Conservation (phyloP, 2,329 filamentous ascomycete genomes). For the Aspergillus brasiliensis region DNA sequence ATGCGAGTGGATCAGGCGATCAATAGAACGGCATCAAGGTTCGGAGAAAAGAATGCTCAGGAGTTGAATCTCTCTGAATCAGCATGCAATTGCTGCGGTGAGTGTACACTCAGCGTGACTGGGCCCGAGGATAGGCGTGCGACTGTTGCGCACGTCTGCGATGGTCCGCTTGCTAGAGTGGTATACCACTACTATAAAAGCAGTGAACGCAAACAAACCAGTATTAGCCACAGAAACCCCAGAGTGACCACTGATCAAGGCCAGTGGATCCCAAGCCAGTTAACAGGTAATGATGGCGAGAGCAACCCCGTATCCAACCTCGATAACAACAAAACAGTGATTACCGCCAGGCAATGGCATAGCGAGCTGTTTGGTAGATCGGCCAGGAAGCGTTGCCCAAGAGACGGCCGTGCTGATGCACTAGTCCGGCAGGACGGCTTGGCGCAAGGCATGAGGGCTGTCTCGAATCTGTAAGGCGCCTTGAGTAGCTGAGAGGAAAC, state of each 20-base stretch:
- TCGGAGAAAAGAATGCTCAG: background rate
- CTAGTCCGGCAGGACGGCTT: slow-evolving; percentile 13
- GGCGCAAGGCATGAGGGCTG: slow-evolving; percentile 13
- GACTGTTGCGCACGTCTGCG: background rate
- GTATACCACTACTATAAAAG: background rate
- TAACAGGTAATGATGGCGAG: background rate
- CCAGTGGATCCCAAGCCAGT: background rate
- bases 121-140: background rate
- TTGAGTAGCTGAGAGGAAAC: background rate
- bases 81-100: background rate
- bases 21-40: slow-evolving; percentile 13
- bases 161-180: background rate
- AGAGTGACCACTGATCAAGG: background rate
- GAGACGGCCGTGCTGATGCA: slow-evolving; percentile 20
- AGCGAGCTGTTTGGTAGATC: slow-evolving; percentile 12
- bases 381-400: slow-evolving; percentile 22
- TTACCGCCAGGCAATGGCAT: slow-evolving; percentile 6
- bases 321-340: slow-evolving; percentile 13
- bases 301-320: background rate
- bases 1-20: slow-evolving; percentile 8
- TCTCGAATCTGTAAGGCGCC: background rate
- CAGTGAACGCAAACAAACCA: background rate
- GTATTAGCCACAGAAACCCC: background rate
- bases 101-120: background rate
- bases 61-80: background rate